These are phyloP conservation scores for Helicostylum pulchrum DNA, from an alignment of 192 early-diverging fungal genomes.

Conservation along the genomic window DNA sequence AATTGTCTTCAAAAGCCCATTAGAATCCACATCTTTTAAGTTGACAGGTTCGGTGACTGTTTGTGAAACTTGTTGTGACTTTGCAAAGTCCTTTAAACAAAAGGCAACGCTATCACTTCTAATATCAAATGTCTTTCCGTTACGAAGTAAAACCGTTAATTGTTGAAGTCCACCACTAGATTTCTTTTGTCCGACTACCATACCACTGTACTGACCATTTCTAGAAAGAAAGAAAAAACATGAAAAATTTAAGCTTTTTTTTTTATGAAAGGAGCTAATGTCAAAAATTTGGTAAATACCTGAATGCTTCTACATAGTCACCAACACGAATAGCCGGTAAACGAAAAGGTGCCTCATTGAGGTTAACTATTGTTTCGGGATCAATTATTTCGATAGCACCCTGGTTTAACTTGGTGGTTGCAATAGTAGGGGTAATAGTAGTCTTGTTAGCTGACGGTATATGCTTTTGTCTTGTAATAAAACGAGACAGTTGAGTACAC, in stretches of 20 bases:
- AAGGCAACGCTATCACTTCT: slow-evolving; percentile 46
- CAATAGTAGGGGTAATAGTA: not conserved
- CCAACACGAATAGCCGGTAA: slow-evolving; percentile 7
- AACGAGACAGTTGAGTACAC: too few species aligned
- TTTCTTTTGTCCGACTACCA: slow-evolving; percentile 20
- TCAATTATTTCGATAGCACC: not conserved
- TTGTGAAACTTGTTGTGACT: slow-evolving; percentile 7
- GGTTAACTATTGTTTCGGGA: not conserved
- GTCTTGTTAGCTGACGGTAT: not conserved
- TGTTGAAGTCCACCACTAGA: slow-evolving; percentile 27
- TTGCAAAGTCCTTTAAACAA: slow-evolving; percentile 37
- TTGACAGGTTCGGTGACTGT: slow-evolving; percentile 3
- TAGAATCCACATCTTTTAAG: not conserved
- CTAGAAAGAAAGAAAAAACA: not conserved
- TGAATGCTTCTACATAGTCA: slow-evolving; percentile 31
- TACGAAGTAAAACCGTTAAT: slow-evolving; percentile 18
- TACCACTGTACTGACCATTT: slow-evolving; percentile 26
- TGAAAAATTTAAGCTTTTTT: not conserved
- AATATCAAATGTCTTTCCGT: slow-evolving; percentile 10
- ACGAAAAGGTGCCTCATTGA: not conserved
- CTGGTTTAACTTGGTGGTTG: too few species aligned
- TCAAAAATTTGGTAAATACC: slow-evolving; percentile 3
- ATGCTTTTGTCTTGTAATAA: not conserved
- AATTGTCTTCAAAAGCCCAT: slow-evolving; percentile 12
- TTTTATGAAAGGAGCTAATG: too few species aligned